A percentile compares a stretch with the other conserved stretches of the same genome.
Evolutionary conservation across 495 filamentous ascomycete genomes (phyloP).

Genomic region (Aspergillus heteromorphus): DNA sequence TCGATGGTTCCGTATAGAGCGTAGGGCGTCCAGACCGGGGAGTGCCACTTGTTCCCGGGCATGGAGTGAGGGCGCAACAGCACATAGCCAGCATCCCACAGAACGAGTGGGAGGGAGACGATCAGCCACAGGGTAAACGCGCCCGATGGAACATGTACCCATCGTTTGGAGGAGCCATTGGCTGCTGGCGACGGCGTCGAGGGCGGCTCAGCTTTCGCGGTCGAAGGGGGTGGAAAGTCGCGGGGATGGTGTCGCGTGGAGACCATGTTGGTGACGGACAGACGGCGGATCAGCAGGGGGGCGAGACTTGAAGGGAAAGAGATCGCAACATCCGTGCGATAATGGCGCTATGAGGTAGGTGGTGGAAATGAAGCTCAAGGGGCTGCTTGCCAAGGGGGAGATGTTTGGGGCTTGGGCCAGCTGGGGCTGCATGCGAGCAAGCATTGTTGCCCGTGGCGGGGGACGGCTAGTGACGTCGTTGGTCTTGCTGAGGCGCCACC

Average conservation of each 20-base stretch:
- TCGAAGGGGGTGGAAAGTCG: conserved; percentile 39
- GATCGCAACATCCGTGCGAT: too few relatives aligned
- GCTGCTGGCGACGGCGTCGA: conserved; percentile 20
- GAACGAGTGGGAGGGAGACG: conserved; percentile 73
- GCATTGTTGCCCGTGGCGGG: neutral
- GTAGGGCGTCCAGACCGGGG: conserved; percentile 73
- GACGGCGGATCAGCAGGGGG: neutral
- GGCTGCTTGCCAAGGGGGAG: neutral
- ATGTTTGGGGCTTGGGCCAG: neutral
- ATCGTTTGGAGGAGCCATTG: conserved; percentile 29
- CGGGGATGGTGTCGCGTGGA: conserved; percentile 47
- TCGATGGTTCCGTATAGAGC: conserved; percentile 77
- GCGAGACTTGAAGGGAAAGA: neutral
- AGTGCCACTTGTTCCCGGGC: conserved; percentile 71
- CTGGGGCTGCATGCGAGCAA: neutral
- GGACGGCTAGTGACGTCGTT: neutral
- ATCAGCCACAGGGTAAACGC: conserved; percentile 68
- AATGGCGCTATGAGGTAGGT: neutral
- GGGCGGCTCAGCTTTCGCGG: conserved; percentile 10
- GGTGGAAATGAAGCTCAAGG: neutral
- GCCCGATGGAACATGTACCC: conserved; percentile 64
- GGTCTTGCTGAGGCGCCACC: neutral
- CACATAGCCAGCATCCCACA: conserved; percentile 80
- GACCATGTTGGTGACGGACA: conserved; percentile 36
- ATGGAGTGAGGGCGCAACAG: conserved; percentile 78